phyloP scores from a whole-genome alignment of 2,329 filamentous ascomycete genomes.

The Helicocarpus griseus region DNA sequence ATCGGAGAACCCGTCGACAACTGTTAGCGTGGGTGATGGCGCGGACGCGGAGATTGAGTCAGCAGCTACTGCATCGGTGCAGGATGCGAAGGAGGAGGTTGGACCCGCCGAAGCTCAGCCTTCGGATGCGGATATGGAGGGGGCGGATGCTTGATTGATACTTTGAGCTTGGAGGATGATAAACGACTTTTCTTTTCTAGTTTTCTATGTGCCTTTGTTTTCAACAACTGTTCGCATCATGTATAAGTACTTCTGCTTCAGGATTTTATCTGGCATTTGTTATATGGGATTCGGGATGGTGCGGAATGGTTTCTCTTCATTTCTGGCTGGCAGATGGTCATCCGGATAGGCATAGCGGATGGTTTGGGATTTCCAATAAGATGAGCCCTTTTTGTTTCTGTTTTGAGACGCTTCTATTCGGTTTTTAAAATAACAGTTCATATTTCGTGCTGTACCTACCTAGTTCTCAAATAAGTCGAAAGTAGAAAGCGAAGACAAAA shows the following conservation, averaged over 20 bases:
- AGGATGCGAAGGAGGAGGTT: slow-evolving; percentile 8
- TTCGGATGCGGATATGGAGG: slow-evolving; percentile 1
- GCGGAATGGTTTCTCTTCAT: not conserved
- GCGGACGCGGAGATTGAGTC: slow-evolving; percentile 10
- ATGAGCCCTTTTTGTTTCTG: not conserved
- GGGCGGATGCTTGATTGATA: not conserved
- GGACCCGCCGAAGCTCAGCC: not conserved
- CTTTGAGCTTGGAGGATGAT: not conserved
- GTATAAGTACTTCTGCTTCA: not conserved
- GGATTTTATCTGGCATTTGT: not conserved
- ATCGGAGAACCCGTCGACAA: slow-evolving; percentile 12
- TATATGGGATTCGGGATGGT: not conserved
- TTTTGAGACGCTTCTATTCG: not conserved
- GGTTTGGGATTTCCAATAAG: not conserved
- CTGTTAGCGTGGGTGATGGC: slow-evolving; percentile 7
- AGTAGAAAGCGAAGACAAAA: no score
- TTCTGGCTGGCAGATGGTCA: not conserved
- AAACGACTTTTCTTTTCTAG: not conserved
- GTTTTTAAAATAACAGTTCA: not conserved
- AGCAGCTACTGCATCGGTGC: slow-evolving; percentile 5
- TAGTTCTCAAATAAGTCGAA: no score
- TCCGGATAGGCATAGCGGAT: not conserved
- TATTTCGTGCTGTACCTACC: no score
- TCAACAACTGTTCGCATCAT: not conserved
- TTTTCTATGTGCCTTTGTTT: not conserved